A percentile compares a stretch with the other conserved stretches of the same genome.
phyloP scores from a whole-genome alignment of 1,284 basidiomycete species.

The Cerrena zonata region DNA sequence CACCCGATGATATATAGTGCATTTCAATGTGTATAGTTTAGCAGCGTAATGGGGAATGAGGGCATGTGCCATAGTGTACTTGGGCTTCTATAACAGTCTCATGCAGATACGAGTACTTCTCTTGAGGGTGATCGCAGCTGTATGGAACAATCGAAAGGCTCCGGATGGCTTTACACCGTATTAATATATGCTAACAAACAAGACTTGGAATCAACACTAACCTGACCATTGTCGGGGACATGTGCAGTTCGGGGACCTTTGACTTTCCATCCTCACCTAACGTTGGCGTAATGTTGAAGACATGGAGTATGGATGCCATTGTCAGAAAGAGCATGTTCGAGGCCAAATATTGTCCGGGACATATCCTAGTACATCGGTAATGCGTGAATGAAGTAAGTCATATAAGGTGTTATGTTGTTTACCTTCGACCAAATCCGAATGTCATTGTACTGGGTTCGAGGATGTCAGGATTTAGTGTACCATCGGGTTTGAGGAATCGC shows the following conservation, averaged over 20 bases:
- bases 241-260: background rate
- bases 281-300: background rate
- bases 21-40: too few species aligned
- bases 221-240: too few species aligned
- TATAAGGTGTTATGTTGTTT: background rate
- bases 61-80: too few species aligned
- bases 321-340: background rate
- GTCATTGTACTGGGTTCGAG: background rate
- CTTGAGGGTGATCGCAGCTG: too few species aligned
- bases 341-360: background rate
- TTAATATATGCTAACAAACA: too few species aligned
- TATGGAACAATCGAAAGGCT: background rate
- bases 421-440: constrained; percentile 1
- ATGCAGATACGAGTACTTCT: too few species aligned
- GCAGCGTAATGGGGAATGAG: too few species aligned
- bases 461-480: background rate
- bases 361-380: background rate
- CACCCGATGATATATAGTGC: too few species aligned
- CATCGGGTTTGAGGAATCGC: constrained; percentile 1
- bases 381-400: background rate
- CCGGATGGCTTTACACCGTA: background rate
- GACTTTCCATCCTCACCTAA: background rate
- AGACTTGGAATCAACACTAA: too few species aligned
- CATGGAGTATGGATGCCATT: background rate
- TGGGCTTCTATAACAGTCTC: too few species aligned